Evolutionary conservation across 345 rosid genomes (phyloP).

Genomic region (Garcia nutans): DNA sequence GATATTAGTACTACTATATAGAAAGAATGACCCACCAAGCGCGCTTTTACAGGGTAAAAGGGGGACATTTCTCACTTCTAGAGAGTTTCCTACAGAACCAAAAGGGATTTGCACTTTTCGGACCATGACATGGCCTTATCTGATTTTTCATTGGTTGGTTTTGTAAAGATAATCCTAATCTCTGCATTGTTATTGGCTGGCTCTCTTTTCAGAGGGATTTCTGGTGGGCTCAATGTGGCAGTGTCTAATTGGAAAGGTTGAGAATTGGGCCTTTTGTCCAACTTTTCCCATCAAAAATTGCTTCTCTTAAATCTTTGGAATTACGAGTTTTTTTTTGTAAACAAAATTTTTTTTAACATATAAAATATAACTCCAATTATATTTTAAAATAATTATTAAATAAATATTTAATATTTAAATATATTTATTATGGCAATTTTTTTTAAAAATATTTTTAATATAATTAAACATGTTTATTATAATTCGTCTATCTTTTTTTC

Average conservation of each 20-base stretch:
- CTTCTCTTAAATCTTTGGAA: too few species aligned
- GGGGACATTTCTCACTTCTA: slow-evolving; percentile 22
- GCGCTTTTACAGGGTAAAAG: slow-evolving; percentile 16
- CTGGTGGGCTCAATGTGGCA: slow-evolving; percentile 20
- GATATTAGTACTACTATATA: background rate
- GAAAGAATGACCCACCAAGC: slow-evolving; percentile 28
- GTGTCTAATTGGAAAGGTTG: background rate
- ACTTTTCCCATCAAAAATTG: too few species aligned
- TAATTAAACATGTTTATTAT: too few species aligned
- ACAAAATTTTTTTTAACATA: too few species aligned
- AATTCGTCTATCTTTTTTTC: too few species aligned
- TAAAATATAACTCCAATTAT: too few species aligned
- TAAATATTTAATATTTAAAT: too few species aligned
- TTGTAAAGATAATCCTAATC: slow-evolving; percentile 45
- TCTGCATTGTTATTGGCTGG: slow-evolving; percentile 47
- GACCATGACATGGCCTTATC: slow-evolving; percentile 64
- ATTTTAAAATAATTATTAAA: too few species aligned
- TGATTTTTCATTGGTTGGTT: slow-evolving; percentile 50
- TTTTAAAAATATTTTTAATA: too few species aligned
- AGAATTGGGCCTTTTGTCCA: background rate
- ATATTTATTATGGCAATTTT: too few species aligned
- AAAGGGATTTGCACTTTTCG: slow-evolving; percentile 34
- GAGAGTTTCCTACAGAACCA: slow-evolving; percentile 1
- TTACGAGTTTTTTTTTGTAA: too few species aligned
- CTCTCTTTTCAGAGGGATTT: slow-evolving; percentile 51